Base-by-base conservation (phyloP, 2,329 filamentous ascomycete genomes). In the Mycosphaerelloides madeirae region DNA sequence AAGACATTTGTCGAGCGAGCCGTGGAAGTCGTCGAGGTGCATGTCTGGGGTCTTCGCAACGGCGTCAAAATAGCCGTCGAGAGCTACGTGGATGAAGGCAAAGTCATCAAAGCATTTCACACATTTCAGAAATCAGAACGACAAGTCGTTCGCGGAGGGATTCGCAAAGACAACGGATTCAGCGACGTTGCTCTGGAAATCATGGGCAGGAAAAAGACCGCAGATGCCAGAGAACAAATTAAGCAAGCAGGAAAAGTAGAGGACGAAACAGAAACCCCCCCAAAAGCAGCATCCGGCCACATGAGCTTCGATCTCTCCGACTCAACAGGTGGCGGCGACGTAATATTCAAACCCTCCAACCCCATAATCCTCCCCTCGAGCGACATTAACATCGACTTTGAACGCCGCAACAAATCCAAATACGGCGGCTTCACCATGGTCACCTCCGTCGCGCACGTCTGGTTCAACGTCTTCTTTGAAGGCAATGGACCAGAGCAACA, bases 391-490 rank as follows among this genome's bases (percentile, higher is more conserved):
- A 85, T 97, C 53, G 83, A 89, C 38, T 81, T 96, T 18, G 90
- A 97, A 68, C 80, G 88, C 6, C 81, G 90, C 29, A 95, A 89
- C 67, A 85, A 84, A 59, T 81, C 85, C 1, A 78, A 79, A 3
- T 86, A 85, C 58, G 77, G 77, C 6, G 85, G 88, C 1, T 79
- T 87, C 55, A 89, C 87, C 0, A 87, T 97, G 82, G 88, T 96
- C 3, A 95, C 91, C 0, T 83, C 90, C 0, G 83, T 97, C 8
- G 90, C 90, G 0, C 91, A 97, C 60, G 87, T 95, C 13, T 98
- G 93, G 93, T 95, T 96, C 73, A 98, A 98, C 61, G 75, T 83
- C 1, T 97, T 83, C 67, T 97, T 97, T 58, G 93, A 97, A 68
- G 89, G 90, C 34, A 72, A 79, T 15, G 85, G 85, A 0, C 82